phyloP scores from a whole-genome alignment of 371 early-diverging fungal genomes.

The Mucor sp. region DNA sequence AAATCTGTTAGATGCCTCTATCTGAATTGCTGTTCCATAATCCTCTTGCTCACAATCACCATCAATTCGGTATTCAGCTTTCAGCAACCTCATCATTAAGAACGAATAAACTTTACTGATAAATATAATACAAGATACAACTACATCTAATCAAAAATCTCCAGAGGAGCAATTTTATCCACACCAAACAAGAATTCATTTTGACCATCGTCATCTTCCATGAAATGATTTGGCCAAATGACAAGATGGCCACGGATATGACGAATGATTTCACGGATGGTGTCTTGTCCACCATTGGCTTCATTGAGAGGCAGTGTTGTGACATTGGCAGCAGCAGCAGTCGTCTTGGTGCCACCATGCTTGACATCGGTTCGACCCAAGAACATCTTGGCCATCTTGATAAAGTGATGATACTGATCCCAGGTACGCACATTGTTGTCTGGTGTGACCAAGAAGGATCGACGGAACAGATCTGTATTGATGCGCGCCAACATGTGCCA shows the following conservation, averaged over 20 bases:
- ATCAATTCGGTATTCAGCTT: too few species aligned
- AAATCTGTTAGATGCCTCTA: too few species aligned
- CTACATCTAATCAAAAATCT: conserved; percentile 55
- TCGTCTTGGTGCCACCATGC: conserved; percentile 24
- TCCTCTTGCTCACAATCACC: too few species aligned
- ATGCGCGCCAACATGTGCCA: conserved; percentile 56
- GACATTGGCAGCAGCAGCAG: conserved; percentile 22
- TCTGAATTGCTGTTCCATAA: too few species aligned
- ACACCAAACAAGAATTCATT: conserved; percentile 47
- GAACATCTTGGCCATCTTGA: conserved; percentile 39
- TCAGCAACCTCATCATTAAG: too few species aligned
- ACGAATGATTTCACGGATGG: conserved; percentile 31
- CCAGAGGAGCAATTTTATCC: conserved; percentile 58
- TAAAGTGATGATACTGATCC: conserved; percentile 61
- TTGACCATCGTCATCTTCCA: conserved; percentile 53
- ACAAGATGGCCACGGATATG: conserved; percentile 59
- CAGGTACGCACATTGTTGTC: conserved; percentile 70
- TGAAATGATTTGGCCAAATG: conserved; percentile 58
- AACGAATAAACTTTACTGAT: too few species aligned
- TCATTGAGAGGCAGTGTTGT: conserved; percentile 11
- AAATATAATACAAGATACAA: too few species aligned
- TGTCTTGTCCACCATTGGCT: neutral
- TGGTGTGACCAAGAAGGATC: conserved; percentile 69
- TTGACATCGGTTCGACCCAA: conserved; percentile 30
- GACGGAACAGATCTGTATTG: conserved; percentile 61